phyloP scores from a whole-genome alignment of 106 monocot species.

The Acorus calamus region DNA sequence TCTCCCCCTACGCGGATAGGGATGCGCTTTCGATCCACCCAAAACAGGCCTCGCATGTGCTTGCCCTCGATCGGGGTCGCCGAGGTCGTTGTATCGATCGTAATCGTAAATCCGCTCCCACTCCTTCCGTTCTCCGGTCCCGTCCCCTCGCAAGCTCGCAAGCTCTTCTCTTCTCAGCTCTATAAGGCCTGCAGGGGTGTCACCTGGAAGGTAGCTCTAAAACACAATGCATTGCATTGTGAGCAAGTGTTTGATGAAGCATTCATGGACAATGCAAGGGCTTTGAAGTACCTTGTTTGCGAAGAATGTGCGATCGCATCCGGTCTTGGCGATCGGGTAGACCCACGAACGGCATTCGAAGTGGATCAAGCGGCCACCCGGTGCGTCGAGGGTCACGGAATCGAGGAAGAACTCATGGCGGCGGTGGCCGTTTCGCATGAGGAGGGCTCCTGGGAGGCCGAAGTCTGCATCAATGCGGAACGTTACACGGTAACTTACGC shows the following conservation, averaged over 20 bases:
- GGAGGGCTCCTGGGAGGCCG: constrained; percentile 63
- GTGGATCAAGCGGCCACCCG: constrained; percentile 25
- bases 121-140: constrained; percentile 38
- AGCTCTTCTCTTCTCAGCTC: constrained; percentile 46
- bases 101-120: constrained; percentile 64
- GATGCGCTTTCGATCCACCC: constrained; percentile 36
- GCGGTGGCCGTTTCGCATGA: constrained; percentile 47
- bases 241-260: too few relatives aligned
- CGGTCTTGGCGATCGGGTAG: constrained; percentile 47
- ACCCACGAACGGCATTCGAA: constrained; percentile 93
- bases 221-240: background rate
- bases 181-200: constrained; percentile 37
- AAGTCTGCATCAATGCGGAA: constrained; percentile 28
- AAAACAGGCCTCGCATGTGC: constrained; percentile 34
- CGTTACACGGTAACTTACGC: constrained; percentile 25
- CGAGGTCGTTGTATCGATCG: constrained; percentile 61
- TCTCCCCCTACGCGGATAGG: constrained; percentile 50
- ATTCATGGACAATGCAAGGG: background rate
- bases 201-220: constrained; percentile 53
- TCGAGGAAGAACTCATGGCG: constrained; percentile 56
- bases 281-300: constrained; percentile 37
- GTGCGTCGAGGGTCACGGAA: constrained; percentile 33
- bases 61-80: constrained; percentile 33
- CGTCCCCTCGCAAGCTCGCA: constrained; percentile 35
- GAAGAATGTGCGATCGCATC: constrained; percentile 68